phyloP scores from a whole-genome alignment of 2,329 filamentous ascomycete species.

The Penicillium sp. region DNA sequence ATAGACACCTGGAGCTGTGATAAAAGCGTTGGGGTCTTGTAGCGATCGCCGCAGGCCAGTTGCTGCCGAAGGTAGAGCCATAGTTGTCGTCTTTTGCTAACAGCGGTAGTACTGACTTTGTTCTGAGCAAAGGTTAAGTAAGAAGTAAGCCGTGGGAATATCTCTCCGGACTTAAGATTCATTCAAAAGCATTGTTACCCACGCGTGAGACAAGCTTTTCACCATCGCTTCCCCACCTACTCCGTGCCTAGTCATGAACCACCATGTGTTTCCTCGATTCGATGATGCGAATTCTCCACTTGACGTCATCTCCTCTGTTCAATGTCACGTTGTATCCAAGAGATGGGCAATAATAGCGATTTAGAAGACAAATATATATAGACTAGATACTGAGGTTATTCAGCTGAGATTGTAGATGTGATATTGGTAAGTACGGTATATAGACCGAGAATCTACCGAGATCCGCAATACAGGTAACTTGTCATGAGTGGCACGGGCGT shows the following conservation, averaged over 20 bases:
- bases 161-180: background rate
- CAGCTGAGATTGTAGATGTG: background rate
- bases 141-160: background rate
- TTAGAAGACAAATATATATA: no score
- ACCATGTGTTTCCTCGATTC: background rate
- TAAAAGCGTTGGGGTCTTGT: constrained; percentile 37
- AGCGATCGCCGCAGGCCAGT: constrained; percentile 36
- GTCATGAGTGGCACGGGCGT: background rate
- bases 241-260: constrained; percentile 2
- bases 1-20: constrained; percentile 52
- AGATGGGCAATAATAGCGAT: no score
- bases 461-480: background rate
- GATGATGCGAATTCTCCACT: constrained; percentile 19
- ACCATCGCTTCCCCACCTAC: constrained; percentile 13
- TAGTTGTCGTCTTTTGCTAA: constrained; percentile 10
- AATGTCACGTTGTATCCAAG: no score
- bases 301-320: constrained; percentile 7
- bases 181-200: background rate
- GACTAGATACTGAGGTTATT: background rate
- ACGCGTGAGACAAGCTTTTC: constrained; percentile 13
- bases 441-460: background rate
- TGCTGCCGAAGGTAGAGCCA: constrained; percentile 29
- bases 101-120: background rate
- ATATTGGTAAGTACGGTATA: background rate
- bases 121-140: background rate